Conservation (phyloP, 2,329 filamentous ascomycete species). For the Hypocreales sp. region DNA sequence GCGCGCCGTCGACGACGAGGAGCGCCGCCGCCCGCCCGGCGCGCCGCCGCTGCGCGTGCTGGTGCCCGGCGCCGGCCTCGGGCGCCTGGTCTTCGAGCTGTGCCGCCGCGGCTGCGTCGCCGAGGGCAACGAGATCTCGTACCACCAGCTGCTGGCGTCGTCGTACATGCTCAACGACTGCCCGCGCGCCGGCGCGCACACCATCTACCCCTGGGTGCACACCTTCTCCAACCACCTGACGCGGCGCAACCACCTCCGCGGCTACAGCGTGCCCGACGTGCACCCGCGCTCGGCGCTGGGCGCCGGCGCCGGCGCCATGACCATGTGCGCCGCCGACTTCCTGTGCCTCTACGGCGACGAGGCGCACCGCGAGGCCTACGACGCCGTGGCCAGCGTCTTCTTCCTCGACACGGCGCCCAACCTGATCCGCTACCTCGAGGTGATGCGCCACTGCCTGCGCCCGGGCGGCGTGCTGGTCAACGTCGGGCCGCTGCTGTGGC, state of each 20-base stretch:
- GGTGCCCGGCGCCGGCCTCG: slow-evolving; percentile 80
- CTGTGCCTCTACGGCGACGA: slow-evolving; percentile 63
- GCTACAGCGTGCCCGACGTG: slow-evolving; percentile 65
- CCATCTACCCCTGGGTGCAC: slow-evolving; percentile 72
- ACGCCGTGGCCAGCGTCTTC: slow-evolving; percentile 81
- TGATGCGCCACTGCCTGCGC: slow-evolving; percentile 63
- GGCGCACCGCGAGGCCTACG: slow-evolving; percentile 46
- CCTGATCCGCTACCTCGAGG: slow-evolving; percentile 74
- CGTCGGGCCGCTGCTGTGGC: slow-evolving; percentile 83
- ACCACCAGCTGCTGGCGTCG: slow-evolving; percentile 86
- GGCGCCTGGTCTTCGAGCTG: slow-evolving; percentile 78
- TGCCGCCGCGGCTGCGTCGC: slow-evolving; percentile 55
- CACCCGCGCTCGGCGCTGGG: slow-evolving; percentile 47
- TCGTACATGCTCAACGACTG: slow-evolving; percentile 61
- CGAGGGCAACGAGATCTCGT: slow-evolving; percentile 93
- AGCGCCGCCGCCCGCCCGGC: slow-evolving; percentile 10
- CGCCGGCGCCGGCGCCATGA: slow-evolving; percentile 49
- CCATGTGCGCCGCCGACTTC: slow-evolving; percentile 89
- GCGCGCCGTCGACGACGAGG: slow-evolving; percentile 40
- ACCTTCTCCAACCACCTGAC: slow-evolving; percentile 74
- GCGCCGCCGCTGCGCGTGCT: slow-evolving; percentile 46
- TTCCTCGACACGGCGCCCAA: slow-evolving; percentile 97
- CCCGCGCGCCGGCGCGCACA: slow-evolving; percentile 42
- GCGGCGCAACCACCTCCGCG: slow-evolving; percentile 58
- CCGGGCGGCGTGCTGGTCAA: slow-evolving; percentile 76